Evolutionary conservation across 495 filamentous ascomycete genomes (phyloP), one percentile per base, ranked within the genome.

Genomic region (Neurospora discreta): DNA sequence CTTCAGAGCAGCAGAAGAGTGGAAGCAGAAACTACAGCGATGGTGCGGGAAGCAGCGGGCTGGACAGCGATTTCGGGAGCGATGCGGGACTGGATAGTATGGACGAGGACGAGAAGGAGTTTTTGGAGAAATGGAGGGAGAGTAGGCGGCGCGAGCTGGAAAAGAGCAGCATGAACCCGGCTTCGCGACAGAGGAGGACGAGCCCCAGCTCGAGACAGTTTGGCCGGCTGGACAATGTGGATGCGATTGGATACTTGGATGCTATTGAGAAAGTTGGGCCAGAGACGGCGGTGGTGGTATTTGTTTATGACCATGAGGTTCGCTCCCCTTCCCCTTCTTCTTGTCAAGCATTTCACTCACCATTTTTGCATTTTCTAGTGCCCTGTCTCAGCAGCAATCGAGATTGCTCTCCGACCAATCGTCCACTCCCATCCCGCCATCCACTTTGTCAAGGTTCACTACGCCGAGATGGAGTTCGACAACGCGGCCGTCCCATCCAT

Each of bases 381-480:
- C 60, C 83, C 88, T 40, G 88, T 94, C 69, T 94, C 91, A 52
- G 81, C 85, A 42, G 84, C 91, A 68, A 90, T 97, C 75, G 93
- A 97, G 78, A 88, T 89, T 42, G 93, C 91, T 41, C 80, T 99
- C 46, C 84, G 84, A 39, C 87, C 88, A 3, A 85, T 99, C 39
- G 92, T 95, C 60, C 82, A 85, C 70, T 83, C 85, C 71, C 84
- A 98, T 75, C 82, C 86, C 36, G 84, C 89, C 39, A 89, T 91
- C 44, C 92, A 92, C 74, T 98, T 99, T 77, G 87, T 98, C 80
- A 95, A 94, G 80, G 87, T 98, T 39, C 92, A 97, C 81, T 92
- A 92, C 78, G 89, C 91, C 70, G 96, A 97, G 73, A 95, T 97
- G 39, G 96, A 98, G 80, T 98, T 98, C 87, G 93, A 97, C 78